Conservation (phyloP, 148 eudicot genomes). For the Rhododendron henanense region DNA sequence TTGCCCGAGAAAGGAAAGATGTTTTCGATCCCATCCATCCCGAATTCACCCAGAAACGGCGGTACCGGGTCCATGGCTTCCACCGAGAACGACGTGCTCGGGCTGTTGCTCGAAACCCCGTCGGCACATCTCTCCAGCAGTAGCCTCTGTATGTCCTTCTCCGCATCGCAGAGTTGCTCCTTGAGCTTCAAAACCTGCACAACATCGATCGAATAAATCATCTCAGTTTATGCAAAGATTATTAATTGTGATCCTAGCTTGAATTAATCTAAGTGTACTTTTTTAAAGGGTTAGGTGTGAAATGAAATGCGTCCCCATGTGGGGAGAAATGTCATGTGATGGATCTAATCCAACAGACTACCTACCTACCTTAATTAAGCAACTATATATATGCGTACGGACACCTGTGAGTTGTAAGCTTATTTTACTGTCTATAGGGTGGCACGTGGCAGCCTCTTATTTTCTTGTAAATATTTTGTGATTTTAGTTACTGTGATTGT, state of each 20-base stretch:
- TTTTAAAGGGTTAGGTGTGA: not conserved
- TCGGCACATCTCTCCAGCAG: slow-evolving; percentile 34
- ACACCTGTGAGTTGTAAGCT: not conserved
- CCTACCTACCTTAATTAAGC: not conserved
- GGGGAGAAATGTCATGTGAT: slow-evolving; percentile 24
- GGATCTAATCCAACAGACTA: not conserved
- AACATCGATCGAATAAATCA: not conserved
- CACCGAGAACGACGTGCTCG: slow-evolving; percentile 57
- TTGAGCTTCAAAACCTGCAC: slow-evolving; percentile 46
- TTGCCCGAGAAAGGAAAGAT: slow-evolving; percentile 22
- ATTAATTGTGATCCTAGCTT: not conserved
- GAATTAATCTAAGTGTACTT: too few species aligned
- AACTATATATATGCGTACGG: slow-evolving; percentile 18
- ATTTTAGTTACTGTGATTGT: not conserved
- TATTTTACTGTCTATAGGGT: slow-evolving; percentile 20
- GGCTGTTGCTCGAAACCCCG: slow-evolving; percentile 54
- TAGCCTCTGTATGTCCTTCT: slow-evolving; percentile 46
- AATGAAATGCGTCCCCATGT: slow-evolving; percentile 10
- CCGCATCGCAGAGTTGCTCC: slow-evolving; percentile 52
- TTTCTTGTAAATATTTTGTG: too few species aligned
- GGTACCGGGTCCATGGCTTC: slow-evolving; percentile 33
- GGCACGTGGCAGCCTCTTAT: not conserved
- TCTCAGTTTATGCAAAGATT: not conserved
- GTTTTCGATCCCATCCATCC: slow-evolving; percentile 32
- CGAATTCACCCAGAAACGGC: slow-evolving; percentile 30